Conservation (phyloP, 352 stramenopile species). For the Phytophthora tubulina region DNA sequence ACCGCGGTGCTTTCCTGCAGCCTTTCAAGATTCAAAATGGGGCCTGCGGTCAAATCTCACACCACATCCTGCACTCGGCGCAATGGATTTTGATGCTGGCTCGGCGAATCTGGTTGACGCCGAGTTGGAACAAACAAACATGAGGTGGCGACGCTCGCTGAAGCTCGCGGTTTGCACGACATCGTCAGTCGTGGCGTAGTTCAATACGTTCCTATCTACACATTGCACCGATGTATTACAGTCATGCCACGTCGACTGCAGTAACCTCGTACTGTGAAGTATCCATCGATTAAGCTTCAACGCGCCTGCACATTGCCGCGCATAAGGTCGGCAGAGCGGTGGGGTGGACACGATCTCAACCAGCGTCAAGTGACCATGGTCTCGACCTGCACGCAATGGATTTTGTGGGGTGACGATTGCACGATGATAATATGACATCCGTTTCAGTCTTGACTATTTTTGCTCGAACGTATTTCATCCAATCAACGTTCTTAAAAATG, state of each 20-base stretch:
- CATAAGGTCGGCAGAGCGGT: constrained; percentile 7
- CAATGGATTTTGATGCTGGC: constrained; percentile 21
- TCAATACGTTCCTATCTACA: not conserved
- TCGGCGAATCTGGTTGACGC: constrained; percentile 11
- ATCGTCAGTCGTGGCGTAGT: not conserved
- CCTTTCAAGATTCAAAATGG: constrained; percentile 32
- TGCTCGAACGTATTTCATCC: constrained; percentile 18
- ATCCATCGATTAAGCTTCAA: constrained; percentile 17
- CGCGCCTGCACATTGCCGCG: not conserved
- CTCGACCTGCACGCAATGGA: constrained; percentile 1
- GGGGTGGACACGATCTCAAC: constrained; percentile 16
- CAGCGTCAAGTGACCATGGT: not conserved
- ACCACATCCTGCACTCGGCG: constrained; percentile 19
- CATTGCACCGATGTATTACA: not conserved
- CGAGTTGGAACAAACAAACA: not conserved
- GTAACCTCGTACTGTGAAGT: no score
- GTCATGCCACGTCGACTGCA: no score
- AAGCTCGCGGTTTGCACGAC: not conserved
- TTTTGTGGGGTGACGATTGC: constrained; percentile 27
- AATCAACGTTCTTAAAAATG: constrained; percentile 3
- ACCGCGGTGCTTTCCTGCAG: constrained; percentile 12
- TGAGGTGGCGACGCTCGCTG: not conserved
- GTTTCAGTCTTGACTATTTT: constrained; percentile 24
- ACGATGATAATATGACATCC: constrained; percentile 11
- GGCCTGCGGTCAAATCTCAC: constrained; percentile 13